Conservation (phyloP, 176 grass and related monocot species). For the Saccharum officinarum region DNA sequence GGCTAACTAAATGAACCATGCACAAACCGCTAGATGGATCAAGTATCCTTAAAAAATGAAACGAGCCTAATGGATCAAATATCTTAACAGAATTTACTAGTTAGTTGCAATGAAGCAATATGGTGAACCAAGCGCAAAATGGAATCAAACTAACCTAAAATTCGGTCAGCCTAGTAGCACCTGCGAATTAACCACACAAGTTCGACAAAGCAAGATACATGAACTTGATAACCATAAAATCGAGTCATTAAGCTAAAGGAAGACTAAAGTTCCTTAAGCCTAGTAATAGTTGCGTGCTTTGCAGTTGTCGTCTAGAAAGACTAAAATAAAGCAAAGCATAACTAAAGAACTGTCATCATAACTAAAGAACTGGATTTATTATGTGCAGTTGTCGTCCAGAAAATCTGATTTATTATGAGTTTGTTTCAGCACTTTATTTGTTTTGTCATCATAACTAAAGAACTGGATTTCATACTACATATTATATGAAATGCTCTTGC, state of each 20-base stretch:
- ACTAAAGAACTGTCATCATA: no score
- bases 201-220: neutral
- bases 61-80: neutral
- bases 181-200: neutral
- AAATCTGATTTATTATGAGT: no score
- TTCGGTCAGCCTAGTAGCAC: neutral
- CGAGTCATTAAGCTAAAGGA: neutral
- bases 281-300: neutral
- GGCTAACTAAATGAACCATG: neutral
- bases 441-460: no score
- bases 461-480: no score
- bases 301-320: neutral
- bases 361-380: no score
- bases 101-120: neutral
- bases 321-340: neutral
- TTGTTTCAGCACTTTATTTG: no score
- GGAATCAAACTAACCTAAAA: neutral
- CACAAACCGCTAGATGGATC: neutral
- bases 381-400: no score
- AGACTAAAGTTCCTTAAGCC: neutral
- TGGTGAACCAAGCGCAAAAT: neutral
- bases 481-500: no score
- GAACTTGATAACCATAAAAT: neutral
- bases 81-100: neutral
- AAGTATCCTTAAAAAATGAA: neutral